A percentile compares a stretch with the other conserved stretches of the same genome.
Evolutionary conservation across 2,329 filamentous ascomycete genomes (phyloP).

Genomic region (Botrytis porri): DNA sequence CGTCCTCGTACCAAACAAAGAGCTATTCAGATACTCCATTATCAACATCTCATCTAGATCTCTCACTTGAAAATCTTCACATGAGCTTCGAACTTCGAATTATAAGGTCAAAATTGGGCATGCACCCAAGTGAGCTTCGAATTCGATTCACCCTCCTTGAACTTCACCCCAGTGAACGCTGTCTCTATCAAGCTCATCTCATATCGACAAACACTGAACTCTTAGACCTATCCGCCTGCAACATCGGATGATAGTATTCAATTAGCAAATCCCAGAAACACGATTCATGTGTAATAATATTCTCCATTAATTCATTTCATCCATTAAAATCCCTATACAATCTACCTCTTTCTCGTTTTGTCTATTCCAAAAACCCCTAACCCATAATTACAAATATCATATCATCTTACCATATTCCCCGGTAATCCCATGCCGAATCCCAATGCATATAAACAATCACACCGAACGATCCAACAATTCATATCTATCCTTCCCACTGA

Average conservation of each 20-base stretch:
- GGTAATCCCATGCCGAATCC: background rate
- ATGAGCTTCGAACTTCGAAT: background rate
- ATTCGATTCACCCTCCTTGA: background rate
- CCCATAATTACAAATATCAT: background rate
- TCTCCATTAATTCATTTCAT: conserved; percentile 9
- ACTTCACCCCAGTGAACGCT: background rate
- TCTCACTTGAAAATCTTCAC: background rate
- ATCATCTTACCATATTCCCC: background rate
- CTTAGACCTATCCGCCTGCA: background rate
- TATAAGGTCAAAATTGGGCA: background rate
- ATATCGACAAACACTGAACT: background rate
- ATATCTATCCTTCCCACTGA: conserved; percentile 33
- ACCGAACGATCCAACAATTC: conserved; percentile 37
- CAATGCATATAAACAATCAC: conserved; percentile 10
- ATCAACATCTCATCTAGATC: background rate
- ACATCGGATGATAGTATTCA: background rate
- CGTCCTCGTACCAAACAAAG: background rate
- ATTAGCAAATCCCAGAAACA: background rate
- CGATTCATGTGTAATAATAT: background rate
- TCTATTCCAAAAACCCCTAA: background rate
- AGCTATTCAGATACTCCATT: background rate
- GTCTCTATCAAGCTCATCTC: background rate
- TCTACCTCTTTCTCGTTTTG: conserved; percentile 3
- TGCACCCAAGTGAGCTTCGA: background rate
- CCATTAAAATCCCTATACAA: conserved; percentile 8